These are phyloP conservation scores for Claviceps spartinae DNA, from an alignment of 2,329 filamentous ascomycete genomes.

Conservation along the genomic window DNA sequence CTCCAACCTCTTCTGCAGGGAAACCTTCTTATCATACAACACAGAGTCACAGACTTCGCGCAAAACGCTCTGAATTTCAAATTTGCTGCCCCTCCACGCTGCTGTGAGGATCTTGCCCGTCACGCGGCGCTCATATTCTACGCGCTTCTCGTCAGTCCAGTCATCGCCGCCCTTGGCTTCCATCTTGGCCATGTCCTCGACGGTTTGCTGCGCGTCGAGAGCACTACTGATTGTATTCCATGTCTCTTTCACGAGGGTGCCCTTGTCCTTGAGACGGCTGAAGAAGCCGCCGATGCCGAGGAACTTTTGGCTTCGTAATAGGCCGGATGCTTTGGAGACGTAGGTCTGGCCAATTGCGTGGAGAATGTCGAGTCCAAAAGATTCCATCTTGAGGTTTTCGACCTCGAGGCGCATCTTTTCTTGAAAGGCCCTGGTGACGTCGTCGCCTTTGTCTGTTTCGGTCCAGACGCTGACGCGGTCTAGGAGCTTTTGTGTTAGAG, in stretches of 20 bases:
- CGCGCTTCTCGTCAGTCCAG: slow-evolving; percentile 95
- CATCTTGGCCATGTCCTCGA: slow-evolving; percentile 96
- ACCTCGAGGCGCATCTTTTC: slow-evolving; percentile 91
- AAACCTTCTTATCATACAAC: slow-evolving; percentile 65
- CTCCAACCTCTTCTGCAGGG: slow-evolving; percentile 74
- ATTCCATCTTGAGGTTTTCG: slow-evolving; percentile 98
- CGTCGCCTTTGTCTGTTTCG: slow-evolving; percentile 78
- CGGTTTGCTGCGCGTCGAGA: slow-evolving; percentile 93
- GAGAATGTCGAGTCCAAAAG: slow-evolving; percentile 88
- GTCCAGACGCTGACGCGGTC: slow-evolving; percentile 92
- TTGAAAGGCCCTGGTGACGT: slow-evolving; percentile 80
- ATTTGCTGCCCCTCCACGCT: slow-evolving; percentile 91
- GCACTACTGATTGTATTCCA: slow-evolving; percentile 96
- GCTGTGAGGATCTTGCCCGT: slow-evolving; percentile 97
- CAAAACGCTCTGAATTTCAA: slow-evolving; percentile 93
- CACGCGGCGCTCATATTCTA: slow-evolving; percentile 87
- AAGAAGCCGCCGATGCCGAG: slow-evolving; percentile 94
- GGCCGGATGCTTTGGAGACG: slow-evolving; percentile 69
- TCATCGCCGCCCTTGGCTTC: slow-evolving; percentile 92
- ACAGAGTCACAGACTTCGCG: slow-evolving; percentile 88
- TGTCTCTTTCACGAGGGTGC: slow-evolving; percentile 90
- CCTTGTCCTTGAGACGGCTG: slow-evolving; percentile 87
- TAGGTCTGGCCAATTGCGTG: slow-evolving; percentile 92
- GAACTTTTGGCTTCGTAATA: slow-evolving; percentile 93
- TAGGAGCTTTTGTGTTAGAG: slow-evolving; percentile 68